These are phyloP conservation scores for Orobanche coerulescens DNA, from an alignment of 257 asterid species.

Conservation along the genomic window DNA sequence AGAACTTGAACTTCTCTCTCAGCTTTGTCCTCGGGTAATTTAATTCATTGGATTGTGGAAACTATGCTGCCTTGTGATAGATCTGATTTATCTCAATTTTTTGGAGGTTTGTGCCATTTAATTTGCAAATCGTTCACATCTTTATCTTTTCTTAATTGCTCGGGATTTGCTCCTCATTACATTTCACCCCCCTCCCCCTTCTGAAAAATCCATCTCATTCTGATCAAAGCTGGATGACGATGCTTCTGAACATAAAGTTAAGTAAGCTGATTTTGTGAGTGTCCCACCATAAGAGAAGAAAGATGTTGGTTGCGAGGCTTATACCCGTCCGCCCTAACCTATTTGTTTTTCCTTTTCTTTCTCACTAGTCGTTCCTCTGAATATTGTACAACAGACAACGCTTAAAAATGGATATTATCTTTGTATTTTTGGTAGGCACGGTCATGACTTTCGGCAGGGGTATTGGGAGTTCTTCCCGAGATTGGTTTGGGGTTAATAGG, in stretches of 20 bases:
- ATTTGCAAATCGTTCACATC: no score
- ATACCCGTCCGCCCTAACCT: no score
- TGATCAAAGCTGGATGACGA: no score
- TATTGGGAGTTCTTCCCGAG: no score
- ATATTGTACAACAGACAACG: no score
- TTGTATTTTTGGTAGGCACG: not conserved
- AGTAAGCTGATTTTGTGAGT: not conserved
- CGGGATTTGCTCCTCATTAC: not conserved
- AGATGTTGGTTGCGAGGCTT: no score
- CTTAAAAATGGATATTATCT: not conserved
- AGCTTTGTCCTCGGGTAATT: constrained; percentile 68
- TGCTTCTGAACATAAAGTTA: not conserved
- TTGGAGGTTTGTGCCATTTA: not conserved
- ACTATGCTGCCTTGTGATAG: constrained; percentile 1
- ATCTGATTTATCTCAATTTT: not conserved
- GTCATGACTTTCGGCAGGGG: not conserved
- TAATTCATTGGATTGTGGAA: constrained; percentile 10
- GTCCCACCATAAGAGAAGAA: no score
- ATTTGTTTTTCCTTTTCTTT: no score
- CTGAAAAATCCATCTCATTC: no score
- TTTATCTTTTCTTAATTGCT: not conserved
- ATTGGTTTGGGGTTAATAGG: no score
- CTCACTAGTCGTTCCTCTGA: no score
- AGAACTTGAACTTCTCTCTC: constrained; percentile 58
- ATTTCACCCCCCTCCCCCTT: not conserved